Evolutionary conservation across 495 filamentous ascomycete genomes (phyloP).

Genomic region (Xylaria flabelliformis): DNA sequence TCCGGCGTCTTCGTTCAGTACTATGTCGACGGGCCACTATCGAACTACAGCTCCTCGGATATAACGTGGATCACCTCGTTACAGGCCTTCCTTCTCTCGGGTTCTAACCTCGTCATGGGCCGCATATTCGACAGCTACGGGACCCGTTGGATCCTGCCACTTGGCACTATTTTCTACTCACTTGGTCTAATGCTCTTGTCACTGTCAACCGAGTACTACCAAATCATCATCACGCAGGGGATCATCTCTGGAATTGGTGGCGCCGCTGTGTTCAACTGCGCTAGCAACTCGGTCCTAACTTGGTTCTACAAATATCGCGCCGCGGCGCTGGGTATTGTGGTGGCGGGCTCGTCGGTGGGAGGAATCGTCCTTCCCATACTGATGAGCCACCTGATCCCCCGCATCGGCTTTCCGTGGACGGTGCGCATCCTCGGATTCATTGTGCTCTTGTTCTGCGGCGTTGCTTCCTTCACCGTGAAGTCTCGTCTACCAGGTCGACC

Average conservation of each 20-base stretch:
- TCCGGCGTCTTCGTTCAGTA: constrained; percentile 69
- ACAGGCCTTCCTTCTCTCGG: constrained; percentile 45
- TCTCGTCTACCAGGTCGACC: constrained; percentile 66
- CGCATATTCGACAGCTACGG: constrained; percentile 73
- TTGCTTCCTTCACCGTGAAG: constrained; percentile 68
- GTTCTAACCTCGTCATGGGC: constrained; percentile 59
- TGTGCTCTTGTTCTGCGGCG: constrained; percentile 65
- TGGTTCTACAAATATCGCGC: constrained; percentile 74
- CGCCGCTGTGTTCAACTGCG: constrained; percentile 68
- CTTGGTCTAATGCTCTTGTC: constrained; percentile 79
- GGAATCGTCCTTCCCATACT: constrained; percentile 77
- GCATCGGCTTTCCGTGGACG: constrained; percentile 75
- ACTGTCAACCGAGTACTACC: constrained; percentile 67
- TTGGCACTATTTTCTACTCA: constrained; percentile 66
- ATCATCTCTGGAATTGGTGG: constrained; percentile 63
- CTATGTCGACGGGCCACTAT: constrained; percentile 57
- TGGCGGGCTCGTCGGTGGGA: constrained; percentile 70
- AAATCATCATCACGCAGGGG: constrained; percentile 66
- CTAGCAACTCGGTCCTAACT: constrained; percentile 62
- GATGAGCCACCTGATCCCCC: constrained; percentile 65
- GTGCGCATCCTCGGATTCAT: constrained; percentile 74
- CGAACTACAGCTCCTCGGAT: constrained; percentile 53
- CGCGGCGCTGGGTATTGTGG: constrained; percentile 71
- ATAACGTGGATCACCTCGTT: constrained; percentile 67
- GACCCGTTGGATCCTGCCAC: constrained; percentile 64